Evolutionary conservation across 2,329 filamentous ascomycete genomes (phyloP), one percentile per base, ranked within the genome.

Genomic region (Zasmidium citrigriseum): DNA sequence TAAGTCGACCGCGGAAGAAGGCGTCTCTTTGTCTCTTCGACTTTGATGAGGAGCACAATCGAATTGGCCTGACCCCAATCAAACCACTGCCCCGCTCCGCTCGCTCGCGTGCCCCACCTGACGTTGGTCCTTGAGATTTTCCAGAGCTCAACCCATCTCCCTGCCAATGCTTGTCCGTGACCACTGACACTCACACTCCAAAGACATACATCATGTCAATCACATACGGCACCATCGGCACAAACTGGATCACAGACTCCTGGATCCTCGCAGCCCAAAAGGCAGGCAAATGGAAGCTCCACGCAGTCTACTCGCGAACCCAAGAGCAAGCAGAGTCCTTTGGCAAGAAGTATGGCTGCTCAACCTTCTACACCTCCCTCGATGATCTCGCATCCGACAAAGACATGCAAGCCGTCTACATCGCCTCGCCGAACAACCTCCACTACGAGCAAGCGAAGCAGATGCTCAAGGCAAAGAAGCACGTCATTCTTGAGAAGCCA

Each of bases 401-500:
- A 2, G 68, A 70, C 47, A 68, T 81, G 57, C 68, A 75, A 45
- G 72, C 76, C 53, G 69, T 81, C 49, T 82, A 82, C 74, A 78
- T 81, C 56, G 78, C 79, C 21, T 79, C 76, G 14, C 79, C 79
- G 34, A 81, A 81, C 69, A 75, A 74, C 44, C 71, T 79, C 45
- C 79, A 81, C 70, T 77, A 76, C 67, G 69, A 67, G 41, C 79
- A 81, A 60, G 76, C 78, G 16, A 78, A 77, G 59, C 64, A 68
- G 16, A 68, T 78, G 38, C 71, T 82, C 29, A 46, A 66, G 3
- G 78, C 75, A 2, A 73, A 75, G 52, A 81, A 81, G 63, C 75
- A 82, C 64, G 78, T 81, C 59, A 73, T 82, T 25, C 68, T 82
- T n/a, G 79, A 82, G 66, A 82, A 82, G 65, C 79, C 79, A 4